Evolutionary conservation across 2,329 filamentous ascomycete genomes (phyloP).

Genomic region (Colletotrichum sp.): DNA sequence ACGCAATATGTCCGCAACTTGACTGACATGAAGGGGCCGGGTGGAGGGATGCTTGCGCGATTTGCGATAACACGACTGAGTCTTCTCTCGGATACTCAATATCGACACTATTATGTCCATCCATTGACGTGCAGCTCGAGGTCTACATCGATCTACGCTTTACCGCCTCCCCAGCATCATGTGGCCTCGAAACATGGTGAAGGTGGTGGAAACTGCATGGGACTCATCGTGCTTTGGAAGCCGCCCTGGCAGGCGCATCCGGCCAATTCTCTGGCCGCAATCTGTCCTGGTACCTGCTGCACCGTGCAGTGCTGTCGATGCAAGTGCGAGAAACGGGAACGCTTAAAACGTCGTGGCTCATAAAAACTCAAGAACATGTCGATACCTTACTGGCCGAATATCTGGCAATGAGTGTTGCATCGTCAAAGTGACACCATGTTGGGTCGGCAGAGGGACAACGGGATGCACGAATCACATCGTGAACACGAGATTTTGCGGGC

Average conservation of each 20-base stretch:
- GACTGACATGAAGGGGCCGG: slow-evolving; percentile 7
- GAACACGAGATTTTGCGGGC: neutral
- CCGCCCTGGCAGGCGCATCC: neutral
- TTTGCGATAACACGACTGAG: neutral
- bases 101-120: neutral
- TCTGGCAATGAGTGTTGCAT: slow-evolving; percentile 17
- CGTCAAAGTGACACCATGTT: slow-evolving; percentile 8
- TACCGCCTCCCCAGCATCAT: slow-evolving; percentile 4
- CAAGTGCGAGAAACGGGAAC: slow-evolving; percentile 1
- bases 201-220: neutral
- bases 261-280: neutral
- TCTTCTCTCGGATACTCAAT: neutral
- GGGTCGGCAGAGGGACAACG: slow-evolving; percentile 9
- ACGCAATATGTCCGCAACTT: slow-evolving; percentile 3
- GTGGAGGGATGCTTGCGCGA: neutral
- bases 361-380: neutral
- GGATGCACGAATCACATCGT: slow-evolving; percentile 20
- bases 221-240: neutral
- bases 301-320: slow-evolving; percentile 17
- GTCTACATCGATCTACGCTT: neutral
- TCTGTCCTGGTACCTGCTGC: slow-evolving; percentile 9
- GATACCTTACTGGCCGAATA: slow-evolving; percentile 5
- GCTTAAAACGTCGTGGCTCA: neutral
- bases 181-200: slow-evolving; percentile 9
- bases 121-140: neutral